phyloP scores from a whole-genome alignment of 257 asterid species.

The Jasminum sambac region DNA sequence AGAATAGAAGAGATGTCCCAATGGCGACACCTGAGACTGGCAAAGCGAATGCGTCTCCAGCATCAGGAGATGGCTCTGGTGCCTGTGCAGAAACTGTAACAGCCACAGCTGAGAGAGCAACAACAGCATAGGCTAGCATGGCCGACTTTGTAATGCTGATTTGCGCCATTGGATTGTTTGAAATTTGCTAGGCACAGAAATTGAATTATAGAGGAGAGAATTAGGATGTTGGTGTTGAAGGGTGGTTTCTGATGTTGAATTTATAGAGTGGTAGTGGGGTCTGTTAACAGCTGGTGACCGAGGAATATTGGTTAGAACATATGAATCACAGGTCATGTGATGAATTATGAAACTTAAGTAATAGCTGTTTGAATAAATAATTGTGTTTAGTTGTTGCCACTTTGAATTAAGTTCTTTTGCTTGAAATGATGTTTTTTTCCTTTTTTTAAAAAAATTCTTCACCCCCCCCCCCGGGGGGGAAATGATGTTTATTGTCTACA shows the following conservation, averaged over 20 bases:
- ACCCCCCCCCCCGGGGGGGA: too few species aligned
- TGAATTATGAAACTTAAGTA: neutral
- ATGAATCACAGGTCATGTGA: neutral
- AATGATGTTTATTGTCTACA: neutral
- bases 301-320: slow-evolving; percentile 2
- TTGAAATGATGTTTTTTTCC: neutral
- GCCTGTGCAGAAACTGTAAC: slow-evolving; percentile 45
- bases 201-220: neutral
- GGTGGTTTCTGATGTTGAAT: neutral
- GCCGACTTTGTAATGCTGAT: slow-evolving; percentile 31
- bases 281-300: slow-evolving; percentile 44
- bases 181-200: neutral
- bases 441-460: too few species aligned
- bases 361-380: neutral
- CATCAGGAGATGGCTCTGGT: slow-evolving; percentile 37
- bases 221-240: slow-evolving; percentile 23
- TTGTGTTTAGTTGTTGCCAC: neutral
- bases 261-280: slow-evolving; percentile 1
- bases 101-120: slow-evolving; percentile 33
- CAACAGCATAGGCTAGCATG: slow-evolving; percentile 28
- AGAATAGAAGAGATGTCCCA: slow-evolving; percentile 42
- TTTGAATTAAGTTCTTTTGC: neutral
- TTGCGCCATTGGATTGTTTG: slow-evolving; percentile 43
- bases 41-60: slow-evolving; percentile 50
- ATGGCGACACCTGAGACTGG: slow-evolving; percentile 39